Evolutionary conservation across 495 filamentous ascomycete genomes (phyloP), one percentile per base, ranked within the genome.

Genomic region (Massariosphaeria phaeospora): DNA sequence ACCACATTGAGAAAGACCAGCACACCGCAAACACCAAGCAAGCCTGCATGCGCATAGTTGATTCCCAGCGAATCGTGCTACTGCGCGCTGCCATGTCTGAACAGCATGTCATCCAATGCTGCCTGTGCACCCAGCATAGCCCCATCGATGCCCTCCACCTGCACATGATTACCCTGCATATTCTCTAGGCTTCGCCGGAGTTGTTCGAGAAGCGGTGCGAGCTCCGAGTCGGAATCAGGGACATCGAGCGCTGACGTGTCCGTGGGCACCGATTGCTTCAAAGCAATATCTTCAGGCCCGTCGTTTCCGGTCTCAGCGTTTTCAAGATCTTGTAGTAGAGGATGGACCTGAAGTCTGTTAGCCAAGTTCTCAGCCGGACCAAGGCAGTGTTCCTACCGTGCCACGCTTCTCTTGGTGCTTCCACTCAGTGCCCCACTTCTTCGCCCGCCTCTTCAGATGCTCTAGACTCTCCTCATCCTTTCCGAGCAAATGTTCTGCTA

Each of bases 181-280:
- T 74, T 81, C 55, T 76, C 74, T 21, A 84, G 67, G 65, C 83
- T 80, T 35, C 72, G 70, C 41, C 73, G 68, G 10, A 84, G 65
- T 56, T 81, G 76, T 46, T 69, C 54, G n/a, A 69, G 46, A 36
- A 74, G 33, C 4, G 58, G 49, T 21, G 58, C 49, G 1, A 76
- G 43, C 30, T 68, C 54, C 30, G 64, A 58, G 26, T 68, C 54
- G 33, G 64, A 58, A 64, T 74, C 69, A 34, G 55, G 46, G 23
- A 48, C 35, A 27, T 59, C 57, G 13, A 68, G 51, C 27, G 60
- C 11, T n/a, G 50, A 25, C 18, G 34, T 33, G 30, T 44, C 47
- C 15, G 25, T 21, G 17, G 45, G 21, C 26, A 27, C 38, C 13
- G 52, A 18, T 7, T 18, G 23, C 30, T 49, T 57, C 38, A 63